phyloP scores from a whole-genome alignment of 2,329 filamentous ascomycete species.

The Aspergillus sp. region DNA sequence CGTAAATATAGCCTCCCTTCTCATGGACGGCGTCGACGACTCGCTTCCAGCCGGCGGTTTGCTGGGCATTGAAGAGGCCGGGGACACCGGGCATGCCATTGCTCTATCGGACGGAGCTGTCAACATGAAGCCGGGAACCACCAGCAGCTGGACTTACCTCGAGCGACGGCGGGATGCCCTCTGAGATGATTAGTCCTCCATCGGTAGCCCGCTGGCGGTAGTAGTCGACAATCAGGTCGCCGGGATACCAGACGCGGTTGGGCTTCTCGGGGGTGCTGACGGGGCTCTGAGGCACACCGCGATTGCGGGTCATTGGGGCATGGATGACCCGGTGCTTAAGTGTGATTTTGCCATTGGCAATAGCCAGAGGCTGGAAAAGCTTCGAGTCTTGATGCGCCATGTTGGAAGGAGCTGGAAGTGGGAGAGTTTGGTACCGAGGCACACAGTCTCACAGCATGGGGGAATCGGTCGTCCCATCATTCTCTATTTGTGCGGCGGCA shows the following conservation, averaged over 20 bases:
- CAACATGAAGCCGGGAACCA: background rate
- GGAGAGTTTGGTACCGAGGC: background rate
- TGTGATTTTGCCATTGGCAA: constrained; percentile 48
- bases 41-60: constrained; percentile 52
- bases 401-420: background rate
- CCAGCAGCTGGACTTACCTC: constrained; percentile 33
- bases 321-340: constrained; percentile 55
- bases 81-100: constrained; percentile 41
- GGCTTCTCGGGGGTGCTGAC: constrained; percentile 47
- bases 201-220: constrained; percentile 41
- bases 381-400: constrained; percentile 26
- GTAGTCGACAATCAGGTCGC: constrained; percentile 43
- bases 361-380: constrained; percentile 46
- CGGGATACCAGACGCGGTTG: constrained; percentile 51
- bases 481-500: background rate
- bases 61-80: constrained; percentile 36
- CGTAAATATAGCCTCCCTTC: constrained; percentile 50
- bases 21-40: constrained; percentile 53
- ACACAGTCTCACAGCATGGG: no score
- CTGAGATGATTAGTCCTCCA: constrained; percentile 39
- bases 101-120: constrained; percentile 23
- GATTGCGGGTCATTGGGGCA: constrained; percentile 55
- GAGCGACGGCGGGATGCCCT: constrained; percentile 37
- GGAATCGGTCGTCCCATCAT: background rate
- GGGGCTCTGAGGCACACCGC: constrained; percentile 48